Percentiles rank a stretch among this genome's conserved stretches.
Conservation (phyloP, 176 grass and related monocot genomes). For the Triticum timopheevii region DNA sequence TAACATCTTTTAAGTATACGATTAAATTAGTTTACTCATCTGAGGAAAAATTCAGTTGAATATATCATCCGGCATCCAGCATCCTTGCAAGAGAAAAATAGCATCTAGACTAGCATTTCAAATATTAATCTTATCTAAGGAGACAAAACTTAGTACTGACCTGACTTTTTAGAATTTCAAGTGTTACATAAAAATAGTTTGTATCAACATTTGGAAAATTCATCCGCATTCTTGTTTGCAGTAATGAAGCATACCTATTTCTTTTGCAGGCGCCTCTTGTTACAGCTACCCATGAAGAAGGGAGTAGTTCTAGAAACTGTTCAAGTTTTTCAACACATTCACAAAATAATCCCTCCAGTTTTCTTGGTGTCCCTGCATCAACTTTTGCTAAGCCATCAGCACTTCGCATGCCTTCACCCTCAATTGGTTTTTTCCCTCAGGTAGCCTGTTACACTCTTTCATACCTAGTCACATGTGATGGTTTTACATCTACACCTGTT, state of each 20-base stretch:
- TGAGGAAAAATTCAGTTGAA: background rate
- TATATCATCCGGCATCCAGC: background rate
- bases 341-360: slow-evolving; percentile 35
- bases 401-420: slow-evolving; percentile 82
- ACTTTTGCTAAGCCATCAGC: slow-evolving; percentile 62
- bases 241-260: slow-evolving; percentile 8
- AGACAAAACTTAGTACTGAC: background rate
- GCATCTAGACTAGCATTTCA: background rate
- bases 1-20: background rate
- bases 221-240: slow-evolving; percentile 14
- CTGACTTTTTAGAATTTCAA: slow-evolving; percentile 1
- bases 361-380: slow-evolving; percentile 26
- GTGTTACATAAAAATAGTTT: slow-evolving; percentile 14
- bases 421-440: slow-evolving; percentile 71
- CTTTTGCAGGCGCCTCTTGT: slow-evolving; percentile 41
- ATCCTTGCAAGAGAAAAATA: background rate
- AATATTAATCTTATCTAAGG: background rate
- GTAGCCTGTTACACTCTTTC: slow-evolving; percentile 40
- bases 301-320: slow-evolving; percentile 28
- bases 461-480: background rate
- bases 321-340: slow-evolving; percentile 9
- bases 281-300: slow-evolving; percentile 17
- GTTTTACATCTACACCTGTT: background rate
- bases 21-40: background rate
- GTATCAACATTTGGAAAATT: slow-evolving; percentile 15